These are phyloP conservation scores for Saccharum officinarum DNA, from an alignment of 176 grass and related monocot genomes.

Conservation along the genomic window DNA sequence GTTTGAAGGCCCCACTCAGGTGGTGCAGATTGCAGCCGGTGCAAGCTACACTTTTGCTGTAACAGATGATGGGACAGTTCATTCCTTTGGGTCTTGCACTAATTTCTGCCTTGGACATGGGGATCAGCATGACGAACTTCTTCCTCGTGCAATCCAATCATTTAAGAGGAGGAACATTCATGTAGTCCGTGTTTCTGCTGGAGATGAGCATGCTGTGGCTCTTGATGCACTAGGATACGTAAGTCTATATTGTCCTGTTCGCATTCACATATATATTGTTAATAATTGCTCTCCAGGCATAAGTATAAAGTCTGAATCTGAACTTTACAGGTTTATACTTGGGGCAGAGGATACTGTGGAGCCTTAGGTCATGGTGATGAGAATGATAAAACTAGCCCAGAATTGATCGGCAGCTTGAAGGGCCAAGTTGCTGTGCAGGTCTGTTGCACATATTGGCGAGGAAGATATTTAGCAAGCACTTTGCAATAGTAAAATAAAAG, in stretches of 20 bases:
- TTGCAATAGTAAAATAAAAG: neutral
- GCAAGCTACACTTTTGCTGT: conserved; percentile 93
- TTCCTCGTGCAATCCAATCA: conserved; percentile 78
- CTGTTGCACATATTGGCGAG: conserved; percentile 30
- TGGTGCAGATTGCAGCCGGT: conserved; percentile 91
- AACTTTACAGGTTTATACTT: conserved; percentile 90
- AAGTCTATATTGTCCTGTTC: conserved; percentile 31
- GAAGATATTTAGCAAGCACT: neutral
- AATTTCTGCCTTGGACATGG: conserved; percentile 98
- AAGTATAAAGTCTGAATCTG: conserved; percentile 29
- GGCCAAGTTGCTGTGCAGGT: conserved; percentile 92
- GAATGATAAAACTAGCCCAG: conserved; percentile 95
- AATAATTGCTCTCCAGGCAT: conserved; percentile 1
- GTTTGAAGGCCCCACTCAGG: conserved; percentile 56
- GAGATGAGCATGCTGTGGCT: conserved; percentile 97
- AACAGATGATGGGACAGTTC: conserved; percentile 76
- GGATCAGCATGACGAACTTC: conserved; percentile 88
- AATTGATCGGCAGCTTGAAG: conserved; percentile 68
- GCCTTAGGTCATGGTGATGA: conserved; percentile 98
- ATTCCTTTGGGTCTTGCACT: conserved; percentile 91
- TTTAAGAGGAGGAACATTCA: conserved; percentile 89
- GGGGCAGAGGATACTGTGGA: conserved; percentile 98
- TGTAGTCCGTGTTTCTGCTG: conserved; percentile 91
- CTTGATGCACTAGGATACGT: conserved; percentile 87
- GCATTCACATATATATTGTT: neutral